Percentiles rank a stretch among this genome's conserved stretches.
Evolutionary conservation across 352 stramenopile genomes (phyloP).

Genomic region (Phytopythium helicoides): DNA sequence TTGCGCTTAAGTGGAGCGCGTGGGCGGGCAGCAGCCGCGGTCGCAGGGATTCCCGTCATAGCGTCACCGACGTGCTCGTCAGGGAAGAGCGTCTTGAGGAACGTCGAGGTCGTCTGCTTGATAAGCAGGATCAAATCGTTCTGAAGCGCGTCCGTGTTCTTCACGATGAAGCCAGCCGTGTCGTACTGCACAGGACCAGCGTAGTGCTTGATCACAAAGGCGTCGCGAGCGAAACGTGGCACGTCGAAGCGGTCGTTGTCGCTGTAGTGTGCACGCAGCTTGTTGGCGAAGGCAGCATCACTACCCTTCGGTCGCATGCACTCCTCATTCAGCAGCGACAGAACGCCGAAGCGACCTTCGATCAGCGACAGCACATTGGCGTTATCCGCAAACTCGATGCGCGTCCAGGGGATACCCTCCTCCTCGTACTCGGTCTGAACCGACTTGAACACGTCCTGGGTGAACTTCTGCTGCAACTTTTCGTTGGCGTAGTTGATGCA

Average conservation of each 20-base stretch:
- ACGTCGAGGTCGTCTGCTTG: slow-evolving; percentile 61
- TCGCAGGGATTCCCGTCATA: slow-evolving; percentile 36
- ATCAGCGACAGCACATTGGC: slow-evolving; percentile 89
- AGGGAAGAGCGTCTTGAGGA: slow-evolving; percentile 79
- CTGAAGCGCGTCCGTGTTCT: slow-evolving; percentile 95
- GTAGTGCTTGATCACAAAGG: slow-evolving; percentile 96
- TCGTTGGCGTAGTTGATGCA: slow-evolving; percentile 98
- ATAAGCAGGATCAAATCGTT: slow-evolving; percentile 90
- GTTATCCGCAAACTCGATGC: slow-evolving; percentile 92
- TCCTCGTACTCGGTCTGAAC: slow-evolving; percentile 96
- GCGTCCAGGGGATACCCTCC: slow-evolving; percentile 91
- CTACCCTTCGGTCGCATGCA: slow-evolving; percentile 88
- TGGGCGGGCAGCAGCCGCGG: slow-evolving; percentile 15
- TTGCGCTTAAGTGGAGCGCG: slow-evolving; percentile 58
- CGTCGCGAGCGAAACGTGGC: slow-evolving; percentile 77
- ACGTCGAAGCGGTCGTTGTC: slow-evolving; percentile 88
- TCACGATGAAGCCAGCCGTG: slow-evolving; percentile 92
- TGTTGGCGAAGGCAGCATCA: slow-evolving; percentile 85
- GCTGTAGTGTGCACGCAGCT: slow-evolving; percentile 86
- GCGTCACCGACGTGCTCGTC: slow-evolving; percentile 59
- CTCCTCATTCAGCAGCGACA: slow-evolving; percentile 94
- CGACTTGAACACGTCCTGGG: slow-evolving; percentile 94
- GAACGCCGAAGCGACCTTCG: slow-evolving; percentile 84
- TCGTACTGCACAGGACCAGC: slow-evolving; percentile 96
- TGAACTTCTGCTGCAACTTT: slow-evolving; percentile 93